Conservation (phyloP, 257 asterid genomes). For the Gardenia jasminoides region DNA sequence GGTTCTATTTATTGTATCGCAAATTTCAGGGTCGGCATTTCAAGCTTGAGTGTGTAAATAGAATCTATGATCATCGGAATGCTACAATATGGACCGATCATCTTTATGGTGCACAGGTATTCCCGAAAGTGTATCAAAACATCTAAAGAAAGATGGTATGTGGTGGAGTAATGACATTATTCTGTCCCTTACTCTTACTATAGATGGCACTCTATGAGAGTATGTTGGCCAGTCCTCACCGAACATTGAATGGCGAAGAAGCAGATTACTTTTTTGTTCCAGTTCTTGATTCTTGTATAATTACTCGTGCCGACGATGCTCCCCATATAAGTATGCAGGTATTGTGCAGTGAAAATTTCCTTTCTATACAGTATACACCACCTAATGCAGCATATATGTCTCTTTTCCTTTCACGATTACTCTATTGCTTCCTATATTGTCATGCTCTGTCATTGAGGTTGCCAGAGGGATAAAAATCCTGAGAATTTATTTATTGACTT, state of each 20-base stretch:
- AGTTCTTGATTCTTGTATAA: slow-evolving; percentile 91
- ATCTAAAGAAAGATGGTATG: slow-evolving; percentile 6
- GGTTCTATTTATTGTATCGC: slow-evolving; percentile 13
- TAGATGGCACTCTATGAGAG: slow-evolving; percentile 95
- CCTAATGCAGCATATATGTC: background rate
- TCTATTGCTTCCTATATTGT: background rate
- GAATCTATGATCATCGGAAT: slow-evolving; percentile 75
- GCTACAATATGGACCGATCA: slow-evolving; percentile 85
- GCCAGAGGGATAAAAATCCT: background rate
- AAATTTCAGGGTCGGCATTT: slow-evolving; percentile 77
- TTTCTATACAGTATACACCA: background rate
- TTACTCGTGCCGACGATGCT: slow-evolving; percentile 93
- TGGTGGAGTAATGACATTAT: slow-evolving; percentile 1
- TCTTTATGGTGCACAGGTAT: slow-evolving; percentile 96
- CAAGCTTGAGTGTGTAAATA: slow-evolving; percentile 79
- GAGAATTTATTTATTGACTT: background rate
- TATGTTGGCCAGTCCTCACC: slow-evolving; percentile 75
- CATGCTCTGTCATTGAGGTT: background rate
- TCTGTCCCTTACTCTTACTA: slow-evolving; percentile 19
- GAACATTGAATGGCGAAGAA: slow-evolving; percentile 89
- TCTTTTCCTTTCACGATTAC: background rate
- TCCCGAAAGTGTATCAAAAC: slow-evolving; percentile 8
- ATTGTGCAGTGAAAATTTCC: slow-evolving; percentile 9
- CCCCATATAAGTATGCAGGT: slow-evolving; percentile 89
- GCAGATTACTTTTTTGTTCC: slow-evolving; percentile 97